phyloP scores from a whole-genome alignment of 768 basidiomycete species.

The Termitomyces sp. region DNA sequence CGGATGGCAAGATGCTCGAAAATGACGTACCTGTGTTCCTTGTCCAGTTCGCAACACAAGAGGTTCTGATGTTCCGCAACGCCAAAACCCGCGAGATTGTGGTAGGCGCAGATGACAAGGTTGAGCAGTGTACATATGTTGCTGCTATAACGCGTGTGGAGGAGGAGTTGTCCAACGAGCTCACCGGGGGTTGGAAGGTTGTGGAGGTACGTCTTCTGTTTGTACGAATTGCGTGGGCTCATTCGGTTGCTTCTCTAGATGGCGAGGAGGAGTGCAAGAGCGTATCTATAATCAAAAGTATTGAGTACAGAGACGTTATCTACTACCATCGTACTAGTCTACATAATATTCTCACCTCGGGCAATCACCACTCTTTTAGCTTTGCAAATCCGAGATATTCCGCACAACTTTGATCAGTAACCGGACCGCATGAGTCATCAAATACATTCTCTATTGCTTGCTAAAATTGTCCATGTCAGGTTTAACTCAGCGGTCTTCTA shows the following conservation, averaged over 20 bases:
- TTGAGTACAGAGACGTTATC: constrained; percentile 10
- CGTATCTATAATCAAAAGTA: constrained; percentile 36
- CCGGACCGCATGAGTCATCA: no score
- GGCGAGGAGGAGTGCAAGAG: constrained; percentile 43
- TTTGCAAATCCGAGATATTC: neutral
- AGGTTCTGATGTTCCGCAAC: constrained; percentile 88
- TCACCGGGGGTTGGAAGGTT: constrained; percentile 98
- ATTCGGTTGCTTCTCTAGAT: constrained; percentile 23
- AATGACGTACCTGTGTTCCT: constrained; percentile 89
- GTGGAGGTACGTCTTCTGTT: constrained; percentile 66
- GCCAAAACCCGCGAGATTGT: constrained; percentile 83
- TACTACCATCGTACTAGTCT: constrained; percentile 12
- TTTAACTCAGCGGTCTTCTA: no score
- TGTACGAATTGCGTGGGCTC: neutral
- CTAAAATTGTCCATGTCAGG: no score
- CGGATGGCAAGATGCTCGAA: constrained; percentile 86
- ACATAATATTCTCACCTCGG: constrained; percentile 11
- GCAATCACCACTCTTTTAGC: constrained; percentile 25
- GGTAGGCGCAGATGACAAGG: constrained; percentile 85
- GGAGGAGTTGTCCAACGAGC: constrained; percentile 84
- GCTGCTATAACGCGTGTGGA: constrained; percentile 87
- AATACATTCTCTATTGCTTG: no score
- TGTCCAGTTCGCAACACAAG: constrained; percentile 89
- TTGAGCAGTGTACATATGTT: constrained; percentile 92
- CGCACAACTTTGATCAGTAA: no score